phyloP scores from a whole-genome alignment of 495 filamentous ascomycete genomes.

The Neohortaea acidophila region DNA sequence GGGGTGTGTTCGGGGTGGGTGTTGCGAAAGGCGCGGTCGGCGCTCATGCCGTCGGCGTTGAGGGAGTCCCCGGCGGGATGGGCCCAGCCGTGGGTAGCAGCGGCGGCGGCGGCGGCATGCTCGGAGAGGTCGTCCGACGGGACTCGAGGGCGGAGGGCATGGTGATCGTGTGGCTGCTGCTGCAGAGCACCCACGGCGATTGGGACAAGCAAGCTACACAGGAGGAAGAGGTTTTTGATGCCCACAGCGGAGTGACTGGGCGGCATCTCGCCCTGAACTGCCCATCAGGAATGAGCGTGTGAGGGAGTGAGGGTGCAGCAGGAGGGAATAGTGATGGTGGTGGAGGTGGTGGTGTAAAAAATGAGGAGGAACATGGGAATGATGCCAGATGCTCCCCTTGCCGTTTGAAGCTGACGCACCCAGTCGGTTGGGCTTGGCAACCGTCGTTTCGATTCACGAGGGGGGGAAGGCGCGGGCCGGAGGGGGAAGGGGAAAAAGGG shows the following conservation, averaged over 20 bases:
- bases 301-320: background rate
- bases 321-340: too few species aligned
- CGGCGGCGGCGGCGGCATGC: conserved; percentile 11
- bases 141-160: conserved; percentile 11
- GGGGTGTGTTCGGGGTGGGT: conserved; percentile 22
- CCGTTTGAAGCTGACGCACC: too few species aligned
- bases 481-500: too few species aligned
- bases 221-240: conserved; percentile 9
- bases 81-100: conserved; percentile 10
- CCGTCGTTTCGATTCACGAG: too few species aligned
- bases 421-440: too few species aligned
- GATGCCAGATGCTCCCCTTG: too few species aligned
- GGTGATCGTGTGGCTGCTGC: conserved; percentile 22
- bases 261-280: conserved; percentile 13
- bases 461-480: too few species aligned
- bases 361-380: too few species aligned
- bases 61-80: conserved; percentile 19
- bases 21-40: conserved; percentile 5
- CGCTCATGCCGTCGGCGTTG: conserved; percentile 25
- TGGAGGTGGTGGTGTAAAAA: too few species aligned
- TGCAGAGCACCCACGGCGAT: conserved; percentile 26
- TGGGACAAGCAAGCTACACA: conserved; percentile 19
- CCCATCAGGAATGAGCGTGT: background rate
- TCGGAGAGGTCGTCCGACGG: conserved; percentile 14
- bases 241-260: conserved; percentile 6